These are phyloP conservation scores for Gloeophyllum trabeum DNA, from an alignment of 768 basidiomycete genomes.

Conservation along the genomic window DNA sequence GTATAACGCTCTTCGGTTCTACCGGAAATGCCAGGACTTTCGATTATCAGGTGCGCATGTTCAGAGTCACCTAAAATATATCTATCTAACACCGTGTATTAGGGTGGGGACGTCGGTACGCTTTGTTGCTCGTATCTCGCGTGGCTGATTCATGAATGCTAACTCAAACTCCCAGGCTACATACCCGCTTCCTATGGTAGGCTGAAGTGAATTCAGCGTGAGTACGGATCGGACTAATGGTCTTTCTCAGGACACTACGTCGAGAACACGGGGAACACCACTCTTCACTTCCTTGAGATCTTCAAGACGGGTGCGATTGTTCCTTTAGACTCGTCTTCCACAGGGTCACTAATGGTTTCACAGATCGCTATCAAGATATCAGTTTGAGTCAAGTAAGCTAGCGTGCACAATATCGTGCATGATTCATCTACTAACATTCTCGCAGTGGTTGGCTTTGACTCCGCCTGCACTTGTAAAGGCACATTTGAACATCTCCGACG, in stretches of 20 bases:
- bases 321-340: background rate
- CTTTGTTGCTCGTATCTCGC: background rate
- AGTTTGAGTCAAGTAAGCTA: slow-evolving; percentile 31
- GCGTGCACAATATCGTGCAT: background rate
- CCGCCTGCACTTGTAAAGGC: slow-evolving; percentile 15
- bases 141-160: background rate
- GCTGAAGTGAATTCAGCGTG: slow-evolving; percentile 1
- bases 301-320: slow-evolving; percentile 11
- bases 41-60: slow-evolving; percentile 34
- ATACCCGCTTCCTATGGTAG: slow-evolving; percentile 46
- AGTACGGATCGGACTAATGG: background rate
- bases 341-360: background rate
- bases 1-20: slow-evolving; percentile 47
- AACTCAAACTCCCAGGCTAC: slow-evolving; percentile 26
- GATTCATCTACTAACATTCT: background rate
- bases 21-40: slow-evolving; percentile 43
- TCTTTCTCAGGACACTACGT: slow-evolving; percentile 24
- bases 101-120: slow-evolving; percentile 50
- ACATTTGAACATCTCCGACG: slow-evolving; percentile 12
- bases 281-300: slow-evolving; percentile 28
- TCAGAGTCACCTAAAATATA: background rate
- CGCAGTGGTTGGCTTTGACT: slow-evolving; percentile 15
- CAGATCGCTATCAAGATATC: slow-evolving; percentile 20
- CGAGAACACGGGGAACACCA: slow-evolving; percentile 28
- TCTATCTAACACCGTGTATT: background rate